Base-by-base conservation (phyloP, 305 asterid species). In the Plantago rigida region DNA sequence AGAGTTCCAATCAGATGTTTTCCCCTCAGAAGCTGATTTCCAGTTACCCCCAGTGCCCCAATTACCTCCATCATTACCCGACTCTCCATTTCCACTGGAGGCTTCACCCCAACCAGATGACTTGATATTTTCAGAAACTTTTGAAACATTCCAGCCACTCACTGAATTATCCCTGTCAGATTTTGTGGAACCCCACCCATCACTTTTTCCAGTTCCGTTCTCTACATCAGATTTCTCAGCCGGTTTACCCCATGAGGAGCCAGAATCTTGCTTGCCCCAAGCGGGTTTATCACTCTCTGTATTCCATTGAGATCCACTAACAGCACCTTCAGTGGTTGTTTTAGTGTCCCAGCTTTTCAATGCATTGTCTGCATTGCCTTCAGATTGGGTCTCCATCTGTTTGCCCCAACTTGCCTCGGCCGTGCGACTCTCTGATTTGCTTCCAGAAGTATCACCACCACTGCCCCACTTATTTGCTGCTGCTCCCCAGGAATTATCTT, bases 401-500 rank as follows among this genome's bases (percentile, higher is more conserved):
- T 53, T 53, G 19, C 59, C 59, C 59, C 59, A 53, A 53, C 44
- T 28, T 36, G 44, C 1, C 19, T 53, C 36, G 13, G 44, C 19
- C 13, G 26, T 22, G 26, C 26, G 2, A 2, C 2, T 22, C 26
- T 22, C 26, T 22, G 26, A 22, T 22, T 22, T 22, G 26, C 2
- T 53, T 69, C 69, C 80, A 70, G 80, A 64, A 57, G 75, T 62
- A 75, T 74, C 86, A 73, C 69, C 78, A 48, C 69, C 73, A 42
- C 56, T 61, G 71, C 66, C 70, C 79, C 69, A 71, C 55, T 76
- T 77, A 52, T 69, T 80, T 8, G 75, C 77, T 64, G 86, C 81
- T 77, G 28, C 75, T 36, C 89, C 85, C 94, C 94, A 79, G 66
- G 79, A 75, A 69, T 74, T 78, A 62, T 64, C 73, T 70, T 74